Conservation (phyloP, 257 asterid genomes). For the Buddleja alternifolia region DNA sequence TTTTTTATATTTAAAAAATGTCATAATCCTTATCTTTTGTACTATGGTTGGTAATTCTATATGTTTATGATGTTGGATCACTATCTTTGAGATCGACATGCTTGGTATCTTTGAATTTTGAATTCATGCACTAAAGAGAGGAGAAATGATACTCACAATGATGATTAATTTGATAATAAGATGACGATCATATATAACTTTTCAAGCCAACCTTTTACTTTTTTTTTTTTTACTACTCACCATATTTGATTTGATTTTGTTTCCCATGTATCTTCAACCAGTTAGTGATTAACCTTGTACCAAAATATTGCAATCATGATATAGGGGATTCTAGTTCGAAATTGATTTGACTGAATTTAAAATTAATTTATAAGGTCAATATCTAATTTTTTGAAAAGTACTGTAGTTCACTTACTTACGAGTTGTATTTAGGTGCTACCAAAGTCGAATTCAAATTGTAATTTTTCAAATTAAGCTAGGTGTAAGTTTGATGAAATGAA, state of each 20-base stretch:
- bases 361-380: too few relatives aligned
- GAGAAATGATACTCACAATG: constrained; percentile 14
- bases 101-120: constrained; percentile 37
- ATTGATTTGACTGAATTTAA: too few relatives aligned
- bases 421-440: too few relatives aligned
- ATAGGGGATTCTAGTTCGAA: too few relatives aligned
- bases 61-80: not conserved
- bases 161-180: constrained; percentile 32
- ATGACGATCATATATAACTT: not conserved
- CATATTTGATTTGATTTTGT: constrained; percentile 18
- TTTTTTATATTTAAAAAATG: too few relatives aligned
- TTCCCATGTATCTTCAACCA: constrained; percentile 9
- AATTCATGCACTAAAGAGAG: constrained; percentile 15
- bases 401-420: too few relatives aligned
- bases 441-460: too few relatives aligned
- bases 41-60: not conserved
- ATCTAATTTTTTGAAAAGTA: too few relatives aligned
- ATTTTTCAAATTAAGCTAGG: too few relatives aligned
- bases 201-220: constrained; percentile 25
- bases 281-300: not conserved
- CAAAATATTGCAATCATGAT: not conserved
- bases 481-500: constrained; percentile 11
- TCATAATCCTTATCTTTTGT: not conserved
- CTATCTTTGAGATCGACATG: constrained; percentile 26
- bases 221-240: constrained; percentile 14